A percentile compares a stretch with the other conserved stretches of the same genome.
Evolutionary conservation across 441 rosid genomes (phyloP).

Genomic region (Francoa sonchifolia): DNA sequence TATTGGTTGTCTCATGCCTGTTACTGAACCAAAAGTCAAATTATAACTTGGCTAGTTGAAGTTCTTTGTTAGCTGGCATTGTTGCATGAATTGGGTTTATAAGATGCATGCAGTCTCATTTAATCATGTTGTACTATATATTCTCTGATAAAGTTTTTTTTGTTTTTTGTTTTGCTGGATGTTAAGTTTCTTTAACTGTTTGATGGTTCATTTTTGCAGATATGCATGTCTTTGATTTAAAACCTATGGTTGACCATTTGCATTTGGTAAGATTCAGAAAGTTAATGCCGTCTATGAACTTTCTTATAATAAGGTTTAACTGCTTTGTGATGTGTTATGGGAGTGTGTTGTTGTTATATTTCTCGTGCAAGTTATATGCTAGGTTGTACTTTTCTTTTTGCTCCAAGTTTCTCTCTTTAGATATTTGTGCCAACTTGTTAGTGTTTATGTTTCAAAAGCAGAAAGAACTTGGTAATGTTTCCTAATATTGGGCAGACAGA

Average conservation of each 20-base stretch:
- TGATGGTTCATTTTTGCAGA: conserved; percentile 27
- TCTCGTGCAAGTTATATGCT: too few relatives aligned
- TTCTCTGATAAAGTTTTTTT: neutral
- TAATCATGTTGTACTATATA: too few relatives aligned
- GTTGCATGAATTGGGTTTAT: neutral
- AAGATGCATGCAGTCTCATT: neutral
- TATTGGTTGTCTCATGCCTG: too few relatives aligned
- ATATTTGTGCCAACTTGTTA: too few relatives aligned
- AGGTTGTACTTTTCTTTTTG: neutral
- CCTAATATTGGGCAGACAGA: too few relatives aligned
- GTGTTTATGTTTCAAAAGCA: too few relatives aligned
- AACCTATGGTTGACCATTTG: conserved; percentile 51
- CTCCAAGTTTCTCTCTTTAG: neutral
- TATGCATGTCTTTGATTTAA: conserved; percentile 56
- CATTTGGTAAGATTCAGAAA: conserved; percentile 33
- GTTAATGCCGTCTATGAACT: neutral
- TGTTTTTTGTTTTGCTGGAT: neutral
- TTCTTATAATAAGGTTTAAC: neutral
- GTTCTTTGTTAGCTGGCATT: too few relatives aligned
- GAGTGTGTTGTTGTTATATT: too few relatives aligned
- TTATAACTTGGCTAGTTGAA: too few relatives aligned
- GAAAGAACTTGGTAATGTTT: too few relatives aligned
- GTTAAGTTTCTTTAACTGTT: conserved; percentile 5
- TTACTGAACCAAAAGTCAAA: too few relatives aligned
- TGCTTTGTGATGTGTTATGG: neutral